Percentiles rank a stretch among this genome's conserved stretches.
phyloP scores from a whole-genome alignment of 306 rosid genomes.

The Prunus armeniaca region DNA sequence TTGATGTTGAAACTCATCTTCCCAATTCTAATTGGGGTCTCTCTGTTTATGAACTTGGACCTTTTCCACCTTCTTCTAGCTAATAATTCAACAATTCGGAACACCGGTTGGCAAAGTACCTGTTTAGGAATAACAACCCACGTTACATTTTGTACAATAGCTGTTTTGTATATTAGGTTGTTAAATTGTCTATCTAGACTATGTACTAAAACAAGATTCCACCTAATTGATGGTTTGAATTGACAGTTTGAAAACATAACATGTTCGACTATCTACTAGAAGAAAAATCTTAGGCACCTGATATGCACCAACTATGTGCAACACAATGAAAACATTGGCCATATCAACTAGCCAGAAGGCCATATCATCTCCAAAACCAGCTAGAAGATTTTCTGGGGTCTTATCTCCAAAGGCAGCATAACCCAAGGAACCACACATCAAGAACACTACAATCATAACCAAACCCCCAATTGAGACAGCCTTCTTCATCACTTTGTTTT shows the following conservation, averaged over 20 bases:
- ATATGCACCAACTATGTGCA: constrained; percentile 71
- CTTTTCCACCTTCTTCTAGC: constrained; percentile 41
- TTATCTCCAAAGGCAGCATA: constrained; percentile 67
- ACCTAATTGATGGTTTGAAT: neutral
- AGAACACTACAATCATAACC: constrained; percentile 50
- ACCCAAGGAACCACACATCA: constrained; percentile 50
- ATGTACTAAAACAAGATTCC: neutral
- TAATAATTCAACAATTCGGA: constrained; percentile 37
- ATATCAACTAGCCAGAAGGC: constrained; percentile 59
- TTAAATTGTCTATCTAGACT: neutral
- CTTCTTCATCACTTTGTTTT: constrained; percentile 71
- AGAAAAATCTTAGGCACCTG: constrained; percentile 36
- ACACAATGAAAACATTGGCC: constrained; percentile 49
- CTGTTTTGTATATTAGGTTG: too few relatives aligned
- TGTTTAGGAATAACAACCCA: neutral
- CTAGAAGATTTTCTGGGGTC: constrained; percentile 61
- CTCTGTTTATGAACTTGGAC: constrained; percentile 38
- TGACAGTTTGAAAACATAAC: neutral
- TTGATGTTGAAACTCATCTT: constrained; percentile 30
- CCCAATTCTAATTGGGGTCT: constrained; percentile 24
- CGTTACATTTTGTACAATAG: neutral
- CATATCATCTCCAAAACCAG: constrained; percentile 55
- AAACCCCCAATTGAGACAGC: constrained; percentile 31
- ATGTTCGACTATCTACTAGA: neutral
- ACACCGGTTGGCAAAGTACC: constrained; percentile 51